Conservation (phyloP, 345 rosid species). For the Erysimum cheiranthoides region DNA sequence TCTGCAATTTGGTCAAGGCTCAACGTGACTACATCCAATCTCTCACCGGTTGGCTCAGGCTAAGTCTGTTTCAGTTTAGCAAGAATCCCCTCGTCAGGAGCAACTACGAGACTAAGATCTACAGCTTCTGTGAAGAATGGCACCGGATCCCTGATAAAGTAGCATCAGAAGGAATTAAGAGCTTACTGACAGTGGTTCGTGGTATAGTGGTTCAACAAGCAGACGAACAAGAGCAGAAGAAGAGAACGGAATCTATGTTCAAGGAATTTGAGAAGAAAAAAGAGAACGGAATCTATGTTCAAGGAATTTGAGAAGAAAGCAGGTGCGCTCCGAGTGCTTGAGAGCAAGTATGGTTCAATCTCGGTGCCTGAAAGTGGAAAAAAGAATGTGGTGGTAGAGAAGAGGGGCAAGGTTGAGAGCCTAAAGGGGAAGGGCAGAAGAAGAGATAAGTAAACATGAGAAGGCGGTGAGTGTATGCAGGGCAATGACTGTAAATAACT, state of each 20-base stretch:
- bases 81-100: conserved; percentile 57
- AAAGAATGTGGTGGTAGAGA: conserved; percentile 71
- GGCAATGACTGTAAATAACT: conserved; percentile 78
- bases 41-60: conserved; percentile 92
- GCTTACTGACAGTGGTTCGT: conserved; percentile 79
- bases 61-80: conserved; percentile 90
- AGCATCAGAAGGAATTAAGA: conserved; percentile 95
- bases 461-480: conserved; percentile 72
- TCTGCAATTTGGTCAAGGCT: conserved; percentile 76
- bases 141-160: conserved; percentile 94
- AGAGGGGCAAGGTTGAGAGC: conserved; percentile 64
- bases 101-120: conserved; percentile 70
- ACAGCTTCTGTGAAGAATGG: conserved; percentile 92
- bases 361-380: conserved; percentile 56
- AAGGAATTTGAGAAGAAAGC: conserved; percentile 83
- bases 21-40: conserved; percentile 89
- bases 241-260: conserved; percentile 63
- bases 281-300: too few relatives aligned
- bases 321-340: conserved; percentile 67
- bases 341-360: conserved; percentile 73
- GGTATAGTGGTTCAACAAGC: conserved; percentile 85
- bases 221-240: conserved; percentile 86
- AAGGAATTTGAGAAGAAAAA: too few relatives aligned
- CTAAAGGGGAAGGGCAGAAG: conserved; percentile 73
- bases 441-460: conserved; percentile 78